phyloP scores from a whole-genome alignment of 1,139 yeast species.

The Taphrina deformans region DNA sequence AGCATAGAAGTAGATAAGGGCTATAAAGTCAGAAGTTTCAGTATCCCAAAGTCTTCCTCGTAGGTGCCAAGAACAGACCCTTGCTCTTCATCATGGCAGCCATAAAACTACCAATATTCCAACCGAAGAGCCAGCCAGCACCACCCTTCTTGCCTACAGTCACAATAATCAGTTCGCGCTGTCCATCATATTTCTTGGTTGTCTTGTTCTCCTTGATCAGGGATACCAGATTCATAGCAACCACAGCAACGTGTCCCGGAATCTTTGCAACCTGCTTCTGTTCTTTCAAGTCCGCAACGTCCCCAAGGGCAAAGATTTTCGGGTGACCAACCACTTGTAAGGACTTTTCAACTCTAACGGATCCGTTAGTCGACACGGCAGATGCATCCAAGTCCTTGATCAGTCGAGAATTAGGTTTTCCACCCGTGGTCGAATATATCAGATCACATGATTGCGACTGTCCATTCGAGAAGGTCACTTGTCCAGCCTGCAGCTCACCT shows the following conservation, averaged over 20 bases:
- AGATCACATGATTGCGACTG: neutral
- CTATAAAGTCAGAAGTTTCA: neutral
- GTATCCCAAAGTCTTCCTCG: conserved; percentile 17
- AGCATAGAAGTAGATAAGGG: neutral
- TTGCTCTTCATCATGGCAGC: conserved; percentile 25
- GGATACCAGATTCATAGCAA: conserved; percentile 18
- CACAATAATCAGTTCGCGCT: conserved; percentile 21
- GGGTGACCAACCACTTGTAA: conserved; percentile 20
- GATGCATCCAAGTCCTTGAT: conserved; percentile 5
- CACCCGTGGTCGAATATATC: conserved; percentile 15
- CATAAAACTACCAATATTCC: conserved; percentile 24
- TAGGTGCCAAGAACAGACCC: conserved; percentile 11
- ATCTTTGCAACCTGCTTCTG: conserved; percentile 26
- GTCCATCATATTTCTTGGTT: conserved; percentile 9
- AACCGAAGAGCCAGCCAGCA: conserved; percentile 31
- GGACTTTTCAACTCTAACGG: conserved; percentile 2
- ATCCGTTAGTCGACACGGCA: conserved; percentile 10
- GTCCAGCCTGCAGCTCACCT: conserved; percentile 6
- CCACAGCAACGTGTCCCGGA: conserved; percentile 16
- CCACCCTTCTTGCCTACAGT: conserved; percentile 30
- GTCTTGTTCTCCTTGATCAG: neutral
- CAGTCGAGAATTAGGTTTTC: conserved; percentile 18
- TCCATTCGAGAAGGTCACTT: conserved; percentile 9
- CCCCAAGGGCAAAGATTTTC: conserved; percentile 23
- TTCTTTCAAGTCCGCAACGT: conserved; percentile 14